These are phyloP conservation scores for Solanum chmielewskii DNA, from an alignment of 257 asterid genomes.

Conservation along the genomic window DNA sequence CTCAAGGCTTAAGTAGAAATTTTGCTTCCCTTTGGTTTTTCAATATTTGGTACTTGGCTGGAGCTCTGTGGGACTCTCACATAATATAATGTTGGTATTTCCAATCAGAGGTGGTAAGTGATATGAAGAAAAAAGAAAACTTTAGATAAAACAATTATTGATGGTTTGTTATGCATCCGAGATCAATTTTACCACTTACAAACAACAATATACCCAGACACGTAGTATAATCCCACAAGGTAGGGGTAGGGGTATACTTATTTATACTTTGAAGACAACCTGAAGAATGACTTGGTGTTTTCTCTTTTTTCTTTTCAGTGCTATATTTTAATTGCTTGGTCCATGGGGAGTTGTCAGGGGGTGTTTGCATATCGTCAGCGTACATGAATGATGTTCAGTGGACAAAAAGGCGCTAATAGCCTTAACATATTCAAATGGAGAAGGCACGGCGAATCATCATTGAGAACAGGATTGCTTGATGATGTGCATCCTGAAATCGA, in stretches of 20 bases:
- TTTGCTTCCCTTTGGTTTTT: not conserved
- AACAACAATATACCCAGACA: not conserved
- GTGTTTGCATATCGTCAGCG: constrained; percentile 31
- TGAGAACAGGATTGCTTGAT: constrained; percentile 53
- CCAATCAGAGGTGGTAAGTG: not conserved
- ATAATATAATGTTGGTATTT: not conserved
- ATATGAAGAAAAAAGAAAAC: not conserved
- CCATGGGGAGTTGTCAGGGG: constrained; percentile 44
- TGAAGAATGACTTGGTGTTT: not conserved
- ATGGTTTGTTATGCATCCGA: not conserved
- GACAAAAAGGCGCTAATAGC: constrained; percentile 48
- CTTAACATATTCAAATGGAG: constrained; percentile 69
- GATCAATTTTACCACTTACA: not conserved
- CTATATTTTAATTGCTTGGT: not conserved
- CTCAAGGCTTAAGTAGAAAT: not conserved
- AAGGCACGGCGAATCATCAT: constrained; percentile 44
- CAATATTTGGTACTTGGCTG: not conserved
- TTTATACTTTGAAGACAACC: not conserved
- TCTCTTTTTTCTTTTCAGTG: not conserved
- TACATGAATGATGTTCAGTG: constrained; percentile 80
- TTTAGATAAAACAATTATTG: not conserved
- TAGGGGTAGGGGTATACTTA: not conserved
- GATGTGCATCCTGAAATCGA: constrained; percentile 65
- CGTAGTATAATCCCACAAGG: not conserved
- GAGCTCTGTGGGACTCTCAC: not conserved